Percentiles rank a stretch among this genome's conserved stretches.
These are phyloP conservation scores for Silene coronaria DNA, from an alignment of 179 eudicot species.

Conservation along the genomic window DNA sequence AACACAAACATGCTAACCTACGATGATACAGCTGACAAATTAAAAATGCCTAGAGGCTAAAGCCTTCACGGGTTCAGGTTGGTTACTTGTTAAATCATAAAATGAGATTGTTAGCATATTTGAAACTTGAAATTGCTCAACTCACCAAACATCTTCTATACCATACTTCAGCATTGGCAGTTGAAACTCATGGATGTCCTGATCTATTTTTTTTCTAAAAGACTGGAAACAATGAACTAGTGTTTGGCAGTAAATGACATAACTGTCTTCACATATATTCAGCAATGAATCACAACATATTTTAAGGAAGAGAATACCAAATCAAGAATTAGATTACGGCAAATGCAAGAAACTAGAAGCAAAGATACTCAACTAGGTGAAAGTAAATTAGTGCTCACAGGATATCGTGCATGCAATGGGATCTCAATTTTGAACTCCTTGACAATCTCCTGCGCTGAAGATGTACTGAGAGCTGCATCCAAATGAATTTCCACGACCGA, in stretches of 20 bases:
- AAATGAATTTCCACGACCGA: conserved; percentile 77
- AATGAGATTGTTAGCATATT: too few species aligned
- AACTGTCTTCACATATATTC: not conserved
- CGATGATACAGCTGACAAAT: not conserved
- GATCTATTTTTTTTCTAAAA: not conserved
- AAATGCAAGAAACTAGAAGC: not conserved
- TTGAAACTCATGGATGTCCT: not conserved
- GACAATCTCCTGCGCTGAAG: conserved; percentile 26
- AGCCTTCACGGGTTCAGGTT: not conserved
- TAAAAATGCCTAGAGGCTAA: not conserved
- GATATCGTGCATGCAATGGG: conserved; percentile 82
- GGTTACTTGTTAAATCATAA: not conserved
- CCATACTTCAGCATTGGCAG: not conserved
- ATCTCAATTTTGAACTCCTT: conserved; percentile 44
- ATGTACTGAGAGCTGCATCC: conserved; percentile 31
- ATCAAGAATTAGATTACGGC: not conserved
- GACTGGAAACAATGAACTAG: not conserved
- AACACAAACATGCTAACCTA: not conserved
- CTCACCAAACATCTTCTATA: not conserved
- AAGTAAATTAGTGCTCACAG: conserved; percentile 36
- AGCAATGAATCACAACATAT: not conserved
- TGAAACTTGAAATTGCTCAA: not conserved
- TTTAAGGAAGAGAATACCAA: not conserved
- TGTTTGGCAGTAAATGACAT: not conserved
- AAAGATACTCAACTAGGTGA: not conserved